Evolutionary conservation across 495 filamentous ascomycete species (phyloP).

Genomic region (Aspergillus ellipticus): DNA sequence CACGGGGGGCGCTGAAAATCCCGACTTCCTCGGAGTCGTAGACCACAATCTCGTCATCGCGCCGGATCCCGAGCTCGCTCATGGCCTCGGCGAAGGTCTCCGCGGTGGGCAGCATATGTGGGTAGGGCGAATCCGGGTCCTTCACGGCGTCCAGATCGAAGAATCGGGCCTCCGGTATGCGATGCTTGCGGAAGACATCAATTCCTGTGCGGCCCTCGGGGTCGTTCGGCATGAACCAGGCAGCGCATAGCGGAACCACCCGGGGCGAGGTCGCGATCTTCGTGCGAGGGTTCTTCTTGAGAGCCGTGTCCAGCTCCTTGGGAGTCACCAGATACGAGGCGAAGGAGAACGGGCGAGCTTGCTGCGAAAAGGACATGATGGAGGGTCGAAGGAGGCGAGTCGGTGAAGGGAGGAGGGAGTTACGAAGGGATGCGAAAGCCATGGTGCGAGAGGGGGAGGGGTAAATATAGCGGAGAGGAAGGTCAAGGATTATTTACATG

Average conservation of each 20-base stretch:
- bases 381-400: slow-evolving; percentile 30
- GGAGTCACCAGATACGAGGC: slow-evolving; percentile 83
- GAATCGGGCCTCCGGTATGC: slow-evolving; percentile 87
- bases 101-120: slow-evolving; percentile 90
- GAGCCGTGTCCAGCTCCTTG: slow-evolving; percentile 70
- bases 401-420: slow-evolving; percentile 24
- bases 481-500: slow-evolving; percentile 24
- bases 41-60: slow-evolving; percentile 85
- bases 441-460: slow-evolving; percentile 22
- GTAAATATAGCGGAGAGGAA: not conserved
- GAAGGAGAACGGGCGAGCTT: slow-evolving; percentile 49
- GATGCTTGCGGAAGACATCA: slow-evolving; percentile 68
- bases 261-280: slow-evolving; percentile 73
- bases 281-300: slow-evolving; percentile 69
- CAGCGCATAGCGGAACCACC: slow-evolving; percentile 82
- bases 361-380: slow-evolving; percentile 29
- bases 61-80: slow-evolving; percentile 77
- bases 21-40: slow-evolving; percentile 87
- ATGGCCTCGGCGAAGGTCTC: slow-evolving; percentile 82
- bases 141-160: slow-evolving; percentile 92
- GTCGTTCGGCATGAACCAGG: slow-evolving; percentile 96
- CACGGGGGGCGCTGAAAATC: slow-evolving; percentile 89
- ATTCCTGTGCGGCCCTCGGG: slow-evolving; percentile 67
- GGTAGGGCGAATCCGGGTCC: slow-evolving; percentile 82
- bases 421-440: slow-evolving; percentile 37